Base-by-base conservation (phyloP, 495 filamentous ascomycete species). In the Astrocystis sublimbata region DNA sequence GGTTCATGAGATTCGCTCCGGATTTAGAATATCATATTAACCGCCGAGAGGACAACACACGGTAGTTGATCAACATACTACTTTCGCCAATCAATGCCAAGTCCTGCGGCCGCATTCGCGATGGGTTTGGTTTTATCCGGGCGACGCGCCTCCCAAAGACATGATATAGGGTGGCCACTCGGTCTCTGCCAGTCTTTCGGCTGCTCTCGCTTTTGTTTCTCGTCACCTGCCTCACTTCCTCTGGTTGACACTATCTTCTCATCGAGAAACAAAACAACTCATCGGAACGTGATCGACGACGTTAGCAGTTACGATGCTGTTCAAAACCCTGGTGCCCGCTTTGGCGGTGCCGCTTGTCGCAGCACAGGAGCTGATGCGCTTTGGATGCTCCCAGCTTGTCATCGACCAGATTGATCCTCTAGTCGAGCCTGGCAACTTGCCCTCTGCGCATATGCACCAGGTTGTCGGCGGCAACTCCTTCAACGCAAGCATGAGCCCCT, bases 361-460 rank as follows among this genome's bases (percentile, higher is more conserved):
- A 4, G 76, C 76, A 8, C 76, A 78, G 65, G 71, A 76, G 58
- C 74, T 79, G 73, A 78, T 81, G 71, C 75, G 78, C 28, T 81
- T 81, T 67, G 71, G 71, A 21, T 81, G 78, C 69, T 74, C 71
- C 6, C 76, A 77, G 66, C 76, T 79, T 42, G 71, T 72, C 38
- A 72, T 79, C 50, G 76, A 77, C 64, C 71, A 76, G 2, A 66
- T 79, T 46, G 77, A 79, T 47, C 77, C 77, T 6, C 68, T 79
- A 10, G 77, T 79, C 42, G 75, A 75, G 65, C 77, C 77, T 0
- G 77, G 77, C 31, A 65, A 68, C 46, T 57, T 73, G 9, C 72
- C 69, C 15, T 73, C 75, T 8, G 56, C 72, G 2, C 77, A 79
- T 66, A 66, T 78, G 60, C 77, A 79, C 52, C 77, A 79, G 60